Base-by-base conservation (phyloP, 1,284 basidiomycete genomes). In the Malassezia caprae region DNA sequence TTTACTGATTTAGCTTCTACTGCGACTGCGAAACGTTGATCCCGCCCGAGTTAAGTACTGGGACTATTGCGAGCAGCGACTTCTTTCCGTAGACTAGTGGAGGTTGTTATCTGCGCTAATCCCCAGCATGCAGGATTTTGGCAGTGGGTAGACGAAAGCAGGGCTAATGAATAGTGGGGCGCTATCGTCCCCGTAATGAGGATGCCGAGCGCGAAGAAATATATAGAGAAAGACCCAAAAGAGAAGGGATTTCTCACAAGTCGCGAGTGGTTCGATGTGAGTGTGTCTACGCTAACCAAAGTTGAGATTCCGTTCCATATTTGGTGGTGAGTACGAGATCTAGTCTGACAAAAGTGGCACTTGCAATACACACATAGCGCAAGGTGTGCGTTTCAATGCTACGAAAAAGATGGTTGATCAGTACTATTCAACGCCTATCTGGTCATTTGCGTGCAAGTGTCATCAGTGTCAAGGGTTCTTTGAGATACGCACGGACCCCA, bases 351-450 rank as follows among this genome's bases (percentile, higher is more conserved):
- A 15, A 21, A 55, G 44, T 23, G 37, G 24, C n/a, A 28, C 40
- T 17, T 69, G 63, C 41, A 8, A 49, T 23, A 17, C 47, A n/a
- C 67, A 60, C 39, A 44, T 72, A 19, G 57, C 58, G 3, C 68
- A 69, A 51, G 69, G 69, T 3, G 53, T 59, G 0, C 86, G 94
- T 2, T 98, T 94, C 79, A 99, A 99, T 68, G 94, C 94, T 0
- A 90, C 96, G 76, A 99, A 99, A 80, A 85, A 85, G 77, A 94
- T 93, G 76, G 82, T 94, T 17, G 94, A 91, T n/a, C 84, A 82
- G 61, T 98, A 99, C 77, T 89, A 88, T 70, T 86, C 85, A 21
- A 96, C 91, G 0, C 88, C 90, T 2, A 94, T 99, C 51, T 96
- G 80, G 75, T 86, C 84, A 0, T 99, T 99, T 74, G 81, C 87